Base-by-base conservation (phyloP, 345 rosid genomes). In the Rubroshorea leprosula region DNA sequence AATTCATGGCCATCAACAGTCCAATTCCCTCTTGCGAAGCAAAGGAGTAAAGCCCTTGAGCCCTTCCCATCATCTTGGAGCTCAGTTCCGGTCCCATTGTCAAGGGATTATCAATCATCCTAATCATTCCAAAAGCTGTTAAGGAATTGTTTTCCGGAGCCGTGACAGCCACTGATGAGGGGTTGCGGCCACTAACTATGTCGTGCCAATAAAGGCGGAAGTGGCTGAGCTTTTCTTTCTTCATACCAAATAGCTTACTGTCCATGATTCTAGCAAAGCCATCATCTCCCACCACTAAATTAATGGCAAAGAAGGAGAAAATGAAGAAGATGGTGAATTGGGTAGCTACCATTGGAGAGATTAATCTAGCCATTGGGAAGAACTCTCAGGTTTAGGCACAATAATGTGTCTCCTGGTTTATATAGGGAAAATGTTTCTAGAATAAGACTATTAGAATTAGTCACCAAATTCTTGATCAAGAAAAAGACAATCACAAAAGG, bases 201-300 rank as follows among this genome's bases (percentile, higher is more conserved):
- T 90, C 95, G 26, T 90, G 97, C 89, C 87, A 89, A 51, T 78
- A 84, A 8, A 84, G 50, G 26, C 64, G 62, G 55, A 86, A 82
- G 66, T 84, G 91, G 61, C 77, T 82, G 11, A 83, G 75, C 75
- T 83, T 89, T 68, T 85, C 80, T 41, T 68, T 83, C 57, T 39
- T 71, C 21, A 68, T 61, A 19, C 79, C 78, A 16, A 74, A 54
- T 16, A 66, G 64, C 15, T 69, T 61, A 21, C 61, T 66, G 51
- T 80, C 73, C 58, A 76, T 17, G 61, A 69, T 61, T 60, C 61
- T 78, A 3, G 57, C 68, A 29, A 74, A 76, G 50, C 63, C 72
- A 1, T 67, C 27, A 1, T 41, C 74, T 16, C 35, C 61, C 14
- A 27, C 11, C 11, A 25, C 55, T n/a, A 18, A 35, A 35, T 21